These are phyloP conservation scores for Amorphotheca resinae DNA, from an alignment of 495 filamentous ascomycete genomes.

Conservation along the genomic window DNA sequence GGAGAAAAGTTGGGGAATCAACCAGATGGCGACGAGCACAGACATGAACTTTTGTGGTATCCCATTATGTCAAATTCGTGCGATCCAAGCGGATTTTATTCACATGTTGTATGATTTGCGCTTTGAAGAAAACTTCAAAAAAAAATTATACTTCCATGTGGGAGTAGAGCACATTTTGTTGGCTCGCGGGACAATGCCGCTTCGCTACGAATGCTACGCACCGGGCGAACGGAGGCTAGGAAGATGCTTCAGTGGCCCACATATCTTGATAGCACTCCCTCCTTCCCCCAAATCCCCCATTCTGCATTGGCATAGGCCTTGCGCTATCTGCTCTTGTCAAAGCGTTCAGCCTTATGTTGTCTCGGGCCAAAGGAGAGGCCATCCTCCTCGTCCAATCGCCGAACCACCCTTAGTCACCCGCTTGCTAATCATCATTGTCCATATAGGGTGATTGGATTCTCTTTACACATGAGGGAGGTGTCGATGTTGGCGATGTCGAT, in stretches of 20 bases:
- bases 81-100: too few relatives aligned
- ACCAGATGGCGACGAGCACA: neutral
- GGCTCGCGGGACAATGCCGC: neutral
- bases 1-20: neutral
- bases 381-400: too few relatives aligned
- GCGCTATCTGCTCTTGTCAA: too few relatives aligned
- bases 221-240: slow-evolving; percentile 48
- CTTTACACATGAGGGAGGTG: slow-evolving; percentile 98
- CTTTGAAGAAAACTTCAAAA: too few relatives aligned
- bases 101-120: too few relatives aligned
- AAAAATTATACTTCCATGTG: too few relatives aligned
- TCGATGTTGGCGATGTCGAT: slow-evolving; percentile 98
- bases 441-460: slow-evolving; percentile 95
- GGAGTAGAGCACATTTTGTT: slow-evolving; percentile 14
- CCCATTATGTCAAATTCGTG: too few relatives aligned
- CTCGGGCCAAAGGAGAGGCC: too few relatives aligned
- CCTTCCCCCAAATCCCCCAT: too few relatives aligned
- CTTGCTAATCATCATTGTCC: slow-evolving; percentile 23
- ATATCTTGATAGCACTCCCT: slow-evolving; percentile 4
- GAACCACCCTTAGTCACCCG: slow-evolving; percentile 2
- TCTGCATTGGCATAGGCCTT: too few relatives aligned
- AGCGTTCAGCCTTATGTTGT: too few relatives aligned
- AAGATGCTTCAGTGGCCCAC: slow-evolving; percentile 12
- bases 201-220: slow-evolving; percentile 11
- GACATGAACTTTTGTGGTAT: neutral